phyloP scores from a whole-genome alignment of 306 rosid species.

The Biancaea sappan region DNA sequence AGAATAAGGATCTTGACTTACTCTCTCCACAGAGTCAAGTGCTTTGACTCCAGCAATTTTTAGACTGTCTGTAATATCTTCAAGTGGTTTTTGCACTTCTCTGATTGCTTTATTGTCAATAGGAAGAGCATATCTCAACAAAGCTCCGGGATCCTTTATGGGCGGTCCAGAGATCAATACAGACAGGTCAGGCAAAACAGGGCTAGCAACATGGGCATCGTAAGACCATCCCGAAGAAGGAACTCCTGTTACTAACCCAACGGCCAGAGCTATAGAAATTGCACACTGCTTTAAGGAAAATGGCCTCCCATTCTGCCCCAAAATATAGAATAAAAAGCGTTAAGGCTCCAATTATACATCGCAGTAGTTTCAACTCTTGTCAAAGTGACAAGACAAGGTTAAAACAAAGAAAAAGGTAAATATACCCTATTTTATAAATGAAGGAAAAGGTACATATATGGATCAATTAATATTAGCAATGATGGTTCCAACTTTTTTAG shows the following conservation, averaged over 20 bases:
- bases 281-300: conserved; percentile 76
- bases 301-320: conserved; percentile 57
- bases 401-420: background rate
- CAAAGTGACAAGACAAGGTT: background rate
- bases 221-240: conserved; percentile 58
- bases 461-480: conserved; percentile 11
- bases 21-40: conserved; percentile 91
- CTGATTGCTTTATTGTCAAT: conserved; percentile 89
- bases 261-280: conserved; percentile 76
- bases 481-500: conserved; percentile 13
- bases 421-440: background rate
- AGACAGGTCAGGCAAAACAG: conserved; percentile 68
- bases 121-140: conserved; percentile 93
- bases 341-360: background rate
- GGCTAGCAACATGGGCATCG: conserved; percentile 68
- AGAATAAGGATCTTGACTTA: conserved; percentile 45
- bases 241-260: conserved; percentile 80
- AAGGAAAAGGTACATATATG: background rate
- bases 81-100: conserved; percentile 96
- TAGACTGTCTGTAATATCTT: conserved; percentile 92
- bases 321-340: conserved; percentile 31
- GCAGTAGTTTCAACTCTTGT: conserved; percentile 23
- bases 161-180: conserved; percentile 97
- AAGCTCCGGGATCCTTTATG: conserved; percentile 91
- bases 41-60: conserved; percentile 87